Evolutionary conservation across 768 basidiomycete genomes (phyloP).

Genomic region (Macrolepiota dolichaula): DNA sequence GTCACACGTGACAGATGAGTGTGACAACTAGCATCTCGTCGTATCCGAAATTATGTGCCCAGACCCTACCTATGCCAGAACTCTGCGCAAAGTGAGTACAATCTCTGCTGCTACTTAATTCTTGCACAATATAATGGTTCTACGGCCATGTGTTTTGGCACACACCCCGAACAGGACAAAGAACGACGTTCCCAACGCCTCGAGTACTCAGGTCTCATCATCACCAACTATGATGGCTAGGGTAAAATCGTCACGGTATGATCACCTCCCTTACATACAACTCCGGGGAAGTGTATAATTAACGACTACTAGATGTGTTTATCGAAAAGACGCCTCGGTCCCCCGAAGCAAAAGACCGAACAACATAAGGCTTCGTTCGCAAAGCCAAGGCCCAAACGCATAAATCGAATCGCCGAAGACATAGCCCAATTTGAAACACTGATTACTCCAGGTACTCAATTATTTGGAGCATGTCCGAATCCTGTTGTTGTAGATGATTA

Average conservation of each 20-base stretch:
- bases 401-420: background rate
- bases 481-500: background rate
- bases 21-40: too few species aligned
- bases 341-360: background rate
- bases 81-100: too few species aligned
- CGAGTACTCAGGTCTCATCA: background rate
- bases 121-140: too few species aligned
- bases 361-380: background rate
- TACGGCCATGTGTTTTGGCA: too few species aligned
- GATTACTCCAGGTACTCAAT: background rate
- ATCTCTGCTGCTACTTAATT: too few species aligned
- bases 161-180: too few species aligned
- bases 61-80: too few species aligned
- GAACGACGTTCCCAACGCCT: background rate
- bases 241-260: too few species aligned
- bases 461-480: background rate
- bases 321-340: background rate
- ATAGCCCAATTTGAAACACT: background rate
- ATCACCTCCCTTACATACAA: background rate
- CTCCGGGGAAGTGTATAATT: background rate
- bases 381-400: background rate
- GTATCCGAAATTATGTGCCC: too few species aligned
- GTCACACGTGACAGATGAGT: conserved; percentile 6
- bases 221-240: too few species aligned
- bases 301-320: background rate